These are phyloP conservation scores for Chaetomium sp. DNA, from an alignment of 2,329 filamentous ascomycete genomes.

Conservation along the genomic window DNA sequence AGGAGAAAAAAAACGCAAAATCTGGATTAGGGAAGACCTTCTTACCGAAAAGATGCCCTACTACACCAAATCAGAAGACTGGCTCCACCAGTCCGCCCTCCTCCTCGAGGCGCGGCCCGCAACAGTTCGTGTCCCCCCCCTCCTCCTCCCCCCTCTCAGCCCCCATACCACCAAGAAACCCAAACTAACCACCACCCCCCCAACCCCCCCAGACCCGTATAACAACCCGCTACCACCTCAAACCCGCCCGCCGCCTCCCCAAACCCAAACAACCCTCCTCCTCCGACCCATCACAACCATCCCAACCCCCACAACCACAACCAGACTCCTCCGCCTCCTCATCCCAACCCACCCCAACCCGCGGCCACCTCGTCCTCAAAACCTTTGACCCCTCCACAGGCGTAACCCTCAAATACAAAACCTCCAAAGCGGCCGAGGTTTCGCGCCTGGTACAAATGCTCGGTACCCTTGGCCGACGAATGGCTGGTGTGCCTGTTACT, in stretches of 20 bases:
- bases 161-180: too few species aligned
- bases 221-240: constrained; percentile 84
- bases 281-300: constrained; percentile 23
- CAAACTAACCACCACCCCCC: not conserved
- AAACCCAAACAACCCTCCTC: constrained; percentile 23
- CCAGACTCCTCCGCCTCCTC: constrained; percentile 25
- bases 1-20: too few species aligned
- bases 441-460: constrained; percentile 71
- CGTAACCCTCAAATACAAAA: constrained; percentile 82
- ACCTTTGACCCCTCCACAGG: constrained; percentile 81
- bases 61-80: constrained; percentile 77
- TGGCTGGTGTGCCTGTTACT: constrained; percentile 47
- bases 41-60: constrained; percentile 29
- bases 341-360: constrained; percentile 35
- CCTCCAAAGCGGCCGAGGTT: constrained; percentile 85
- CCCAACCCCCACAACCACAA: constrained; percentile 19
- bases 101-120: constrained; percentile 80
- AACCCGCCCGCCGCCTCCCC: constrained; percentile 33
- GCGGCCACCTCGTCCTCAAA: constrained; percentile 73
- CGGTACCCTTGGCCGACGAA: constrained; percentile 65
- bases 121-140: constrained; percentile 52
- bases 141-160: constrained; percentile 3
- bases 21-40: not conserved
- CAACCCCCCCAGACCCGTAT: constrained; percentile 62
- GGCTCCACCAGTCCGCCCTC: constrained; percentile 80